These are phyloP conservation scores for Xylaria sp. DNA, from an alignment of 2,329 filamentous ascomycete species.

Conservation along the genomic window DNA sequence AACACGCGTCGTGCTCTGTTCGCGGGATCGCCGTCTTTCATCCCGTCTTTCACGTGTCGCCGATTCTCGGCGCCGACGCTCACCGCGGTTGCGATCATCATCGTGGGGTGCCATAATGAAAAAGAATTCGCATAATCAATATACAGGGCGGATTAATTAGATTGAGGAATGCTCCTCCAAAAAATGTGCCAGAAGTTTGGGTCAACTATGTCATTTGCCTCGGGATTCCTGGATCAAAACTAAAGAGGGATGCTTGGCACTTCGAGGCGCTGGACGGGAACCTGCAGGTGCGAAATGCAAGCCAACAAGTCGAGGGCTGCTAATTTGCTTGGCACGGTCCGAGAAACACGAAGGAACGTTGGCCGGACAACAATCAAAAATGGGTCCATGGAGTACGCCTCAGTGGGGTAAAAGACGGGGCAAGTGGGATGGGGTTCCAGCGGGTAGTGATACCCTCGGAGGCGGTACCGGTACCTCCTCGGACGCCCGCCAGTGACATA, in stretches of 20 bases:
- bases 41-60: conserved; percentile 33
- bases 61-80: conserved; percentile 26
- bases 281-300: conserved; percentile 15
- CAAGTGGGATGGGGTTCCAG: too few relatives aligned
- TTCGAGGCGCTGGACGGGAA: conserved; percentile 9
- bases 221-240: conserved; percentile 25
- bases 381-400: neutral
- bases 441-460: too few relatives aligned
- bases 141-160: conserved; percentile 1
- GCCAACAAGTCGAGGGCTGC: neutral
- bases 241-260: conserved; percentile 19
- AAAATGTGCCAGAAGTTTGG: too few relatives aligned
- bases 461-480: too few relatives aligned
- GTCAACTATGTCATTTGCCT: too few relatives aligned
- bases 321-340: conserved; percentile 3
- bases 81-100: conserved; percentile 23
- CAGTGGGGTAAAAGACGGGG: neutral
- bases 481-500: too few relatives aligned
- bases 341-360: conserved; percentile 28
- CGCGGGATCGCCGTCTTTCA: conserved; percentile 34
- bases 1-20: conserved; percentile 28
- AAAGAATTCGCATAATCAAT: conserved; percentile 5
- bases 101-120: conserved; percentile 31
- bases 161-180: neutral
- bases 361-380: conserved; percentile 40